Percentiles rank a stretch among this genome's conserved stretches.
These are phyloP conservation scores for Aspergillus panamensis DNA, from an alignment of 495 filamentous ascomycete species.

Conservation along the genomic window DNA sequence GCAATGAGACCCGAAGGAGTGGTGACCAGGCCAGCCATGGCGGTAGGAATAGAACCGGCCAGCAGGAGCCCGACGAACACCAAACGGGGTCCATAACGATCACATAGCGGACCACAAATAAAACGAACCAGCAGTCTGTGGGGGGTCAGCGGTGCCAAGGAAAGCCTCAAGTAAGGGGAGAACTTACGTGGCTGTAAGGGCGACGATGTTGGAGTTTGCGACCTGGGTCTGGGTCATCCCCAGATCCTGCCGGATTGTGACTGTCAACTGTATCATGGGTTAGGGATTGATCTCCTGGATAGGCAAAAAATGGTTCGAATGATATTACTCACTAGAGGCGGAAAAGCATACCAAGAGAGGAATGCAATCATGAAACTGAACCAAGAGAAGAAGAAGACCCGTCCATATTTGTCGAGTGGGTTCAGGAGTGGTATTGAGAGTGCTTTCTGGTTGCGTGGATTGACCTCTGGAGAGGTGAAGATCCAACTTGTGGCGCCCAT, in stretches of 20 bases:
- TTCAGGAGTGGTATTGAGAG: constrained; percentile 78
- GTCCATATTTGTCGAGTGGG: constrained; percentile 74
- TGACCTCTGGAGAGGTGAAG: constrained; percentile 47
- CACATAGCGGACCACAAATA: constrained; percentile 79
- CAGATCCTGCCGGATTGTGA: constrained; percentile 76
- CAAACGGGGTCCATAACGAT: constrained; percentile 75
- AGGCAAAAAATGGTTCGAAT: background rate
- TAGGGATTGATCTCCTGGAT: background rate
- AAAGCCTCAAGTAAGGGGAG: background rate
- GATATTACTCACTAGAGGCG: constrained; percentile 62
- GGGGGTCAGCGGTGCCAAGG: background rate
- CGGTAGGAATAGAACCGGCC: constrained; percentile 75
- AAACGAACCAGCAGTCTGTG: constrained; percentile 72
- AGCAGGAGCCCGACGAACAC: constrained; percentile 77
- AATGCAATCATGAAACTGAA: constrained; percentile 95
- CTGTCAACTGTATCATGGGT: constrained; percentile 52
- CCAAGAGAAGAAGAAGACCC: constrained; percentile 94
- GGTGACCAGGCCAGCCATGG: constrained; percentile 72
- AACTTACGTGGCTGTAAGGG: constrained; percentile 75
- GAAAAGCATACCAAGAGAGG: constrained; percentile 84
- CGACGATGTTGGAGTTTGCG: constrained; percentile 89
- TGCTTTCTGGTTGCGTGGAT: constrained; percentile 78
- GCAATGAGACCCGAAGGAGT: constrained; percentile 67
- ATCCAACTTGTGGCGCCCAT: constrained; percentile 28
- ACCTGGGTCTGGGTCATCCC: constrained; percentile 67